Evolutionary conservation across 2,329 filamentous ascomycete species (phyloP), one percentile per base, ranked within the genome.

Genomic region (Claviceps sorghi): DNA sequence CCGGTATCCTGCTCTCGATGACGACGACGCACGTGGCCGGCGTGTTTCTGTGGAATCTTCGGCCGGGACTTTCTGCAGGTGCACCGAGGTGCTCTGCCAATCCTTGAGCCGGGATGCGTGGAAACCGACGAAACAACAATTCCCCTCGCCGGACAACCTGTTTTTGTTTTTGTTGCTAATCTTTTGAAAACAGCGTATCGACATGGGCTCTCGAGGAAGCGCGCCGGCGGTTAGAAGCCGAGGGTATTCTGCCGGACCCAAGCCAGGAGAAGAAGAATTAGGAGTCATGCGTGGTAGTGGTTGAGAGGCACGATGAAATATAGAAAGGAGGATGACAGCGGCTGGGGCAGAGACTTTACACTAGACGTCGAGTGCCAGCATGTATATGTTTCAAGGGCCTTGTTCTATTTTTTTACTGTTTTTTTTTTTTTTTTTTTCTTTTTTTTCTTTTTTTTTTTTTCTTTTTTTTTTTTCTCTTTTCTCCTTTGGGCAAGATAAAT

Each of bases 171-270:
- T 8, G 15, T 32, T 7, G 38, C 52, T 50, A 19, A 52, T 38
- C 4, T 42, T 21, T 11, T 32, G 22, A 9, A 29, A 45, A 19
- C 38, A 98, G 93, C 69, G 96, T 98, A 81, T 93, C 97, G 76
- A 97, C 91, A 52, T 98, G 93, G 93, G 93, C 93, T 57, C 82
- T 98, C 44, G 93, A 98, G 73, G 93, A 98, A 75, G 93, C 93
- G 51, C 81, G 93, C 65, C 81, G 93, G 74, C 80, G 93, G 74
- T 82, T 98, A 78, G 93, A 98, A 75, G 86, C 83, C 55, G 93
- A 98, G 76, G 93, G 93, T 55, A 90, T 97, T 65, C 73, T 97
- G 65, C 81, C 87, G 64, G 91, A 96, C 64, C 72, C 52, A 70
- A 73, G 59, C 45, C 46, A 78, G 54, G 76, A 82, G 68, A 78